phyloP scores from a whole-genome alignment of 805 yeast genomes.

The Starmerella davenportii region DNA sequence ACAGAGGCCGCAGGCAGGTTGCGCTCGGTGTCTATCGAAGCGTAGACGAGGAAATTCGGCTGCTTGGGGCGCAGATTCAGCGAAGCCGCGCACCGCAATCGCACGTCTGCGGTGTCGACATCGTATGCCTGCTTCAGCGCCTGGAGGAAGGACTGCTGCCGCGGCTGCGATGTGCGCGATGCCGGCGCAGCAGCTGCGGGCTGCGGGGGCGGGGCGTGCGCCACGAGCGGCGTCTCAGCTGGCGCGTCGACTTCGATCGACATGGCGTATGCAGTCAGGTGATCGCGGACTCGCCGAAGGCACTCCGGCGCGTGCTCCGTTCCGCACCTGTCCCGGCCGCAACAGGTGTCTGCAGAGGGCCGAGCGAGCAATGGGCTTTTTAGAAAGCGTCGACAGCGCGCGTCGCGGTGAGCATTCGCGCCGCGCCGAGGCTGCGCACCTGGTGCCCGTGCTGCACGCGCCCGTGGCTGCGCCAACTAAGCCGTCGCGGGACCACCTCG shows the following conservation, averaged over 20 bases:
- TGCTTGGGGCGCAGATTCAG: constrained; percentile 32
- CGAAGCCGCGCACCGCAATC: constrained; percentile 35
- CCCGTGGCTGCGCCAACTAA: too few relatives aligned
- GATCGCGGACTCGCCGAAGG: too few relatives aligned
- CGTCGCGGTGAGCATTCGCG: too few relatives aligned
- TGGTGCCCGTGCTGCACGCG: too few relatives aligned
- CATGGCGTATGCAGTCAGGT: constrained; percentile 1
- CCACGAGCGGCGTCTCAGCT: background rate
- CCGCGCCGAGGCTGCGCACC: too few relatives aligned
- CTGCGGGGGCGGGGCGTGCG: background rate
- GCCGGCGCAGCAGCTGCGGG: background rate
- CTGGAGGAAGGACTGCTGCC: constrained; percentile 2
- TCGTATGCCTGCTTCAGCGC: constrained; percentile 29
- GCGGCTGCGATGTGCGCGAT: background rate
- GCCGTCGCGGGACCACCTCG: too few relatives aligned
- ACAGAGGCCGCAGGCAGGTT: constrained; percentile 12
- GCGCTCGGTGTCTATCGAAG: constrained; percentile 14
- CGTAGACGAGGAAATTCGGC: constrained; percentile 15
- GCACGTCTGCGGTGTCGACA: constrained; percentile 46
- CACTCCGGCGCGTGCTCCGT: too few relatives aligned
- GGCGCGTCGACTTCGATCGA: constrained; percentile 9
- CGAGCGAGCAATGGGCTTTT: too few relatives aligned
- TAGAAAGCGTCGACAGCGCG: too few relatives aligned
- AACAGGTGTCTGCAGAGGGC: too few relatives aligned
- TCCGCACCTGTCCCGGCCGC: too few relatives aligned